These are phyloP conservation scores for Nepenthes mirabilis DNA, from an alignment of 148 eudicot species.

Conservation along the genomic window DNA sequence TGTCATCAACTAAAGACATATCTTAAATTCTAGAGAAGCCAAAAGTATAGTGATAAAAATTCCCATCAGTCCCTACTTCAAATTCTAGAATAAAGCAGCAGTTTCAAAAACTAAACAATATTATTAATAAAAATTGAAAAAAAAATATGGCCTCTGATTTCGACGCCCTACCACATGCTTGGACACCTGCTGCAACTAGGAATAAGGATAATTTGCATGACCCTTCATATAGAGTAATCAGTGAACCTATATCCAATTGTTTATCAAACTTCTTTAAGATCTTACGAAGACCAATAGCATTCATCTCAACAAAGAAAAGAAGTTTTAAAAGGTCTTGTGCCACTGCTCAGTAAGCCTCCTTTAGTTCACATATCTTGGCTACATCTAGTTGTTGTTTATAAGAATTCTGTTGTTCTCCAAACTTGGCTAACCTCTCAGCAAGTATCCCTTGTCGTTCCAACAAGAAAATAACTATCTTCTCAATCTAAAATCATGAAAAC, in stretches of 20 bases:
- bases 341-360: conserved; percentile 51
- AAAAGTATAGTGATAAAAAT: no score
- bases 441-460: conserved; percentile 62
- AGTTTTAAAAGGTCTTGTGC: conserved; percentile 62
- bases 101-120: neutral
- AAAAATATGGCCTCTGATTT: neutral
- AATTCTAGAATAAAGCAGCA: no score
- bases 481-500: conserved; percentile 28
- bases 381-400: conserved; percentile 28
- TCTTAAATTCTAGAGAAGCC: no score
- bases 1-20: no score
- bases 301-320: conserved; percentile 41
- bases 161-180: conserved; percentile 53
- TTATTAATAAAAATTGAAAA: neutral
- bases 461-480: conserved; percentile 53
- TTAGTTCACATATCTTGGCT: conserved; percentile 31
- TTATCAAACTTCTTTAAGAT: conserved; percentile 74
- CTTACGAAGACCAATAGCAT: conserved; percentile 67
- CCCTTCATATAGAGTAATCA: conserved; percentile 65
- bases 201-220: conserved; percentile 73
- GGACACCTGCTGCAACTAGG: conserved; percentile 67
- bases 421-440: conserved; percentile 41
- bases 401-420: conserved; percentile 34
- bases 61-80: no score
- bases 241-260: conserved; percentile 50